These are phyloP conservation scores for Hyparrhenia diplandra DNA, from an alignment of 176 grass and related monocot genomes.

Conservation along the genomic window DNA sequence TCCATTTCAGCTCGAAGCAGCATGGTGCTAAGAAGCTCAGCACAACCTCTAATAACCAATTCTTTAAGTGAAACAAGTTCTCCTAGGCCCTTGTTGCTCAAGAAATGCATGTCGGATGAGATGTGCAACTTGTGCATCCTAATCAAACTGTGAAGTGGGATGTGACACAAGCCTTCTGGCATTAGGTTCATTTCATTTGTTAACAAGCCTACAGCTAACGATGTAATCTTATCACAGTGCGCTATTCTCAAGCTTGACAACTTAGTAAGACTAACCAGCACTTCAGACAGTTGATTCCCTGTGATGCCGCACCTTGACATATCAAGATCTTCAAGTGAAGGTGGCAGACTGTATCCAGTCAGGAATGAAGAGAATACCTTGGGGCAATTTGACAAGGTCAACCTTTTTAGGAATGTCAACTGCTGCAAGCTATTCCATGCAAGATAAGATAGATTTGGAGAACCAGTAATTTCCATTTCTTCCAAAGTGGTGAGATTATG, in stretches of 20 bases:
- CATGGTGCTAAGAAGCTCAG: background rate
- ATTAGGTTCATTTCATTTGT: background rate
- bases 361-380: background rate
- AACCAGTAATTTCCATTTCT: slow-evolving; percentile 1
- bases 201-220: background rate
- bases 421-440: background rate
- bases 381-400: background rate
- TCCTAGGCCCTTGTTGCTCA: slow-evolving; percentile 1
- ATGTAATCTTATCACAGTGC: background rate
- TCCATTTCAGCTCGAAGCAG: background rate
- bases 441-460: background rate
- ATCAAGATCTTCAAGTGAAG: slow-evolving; percentile 4
- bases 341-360: background rate
- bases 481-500: background rate
- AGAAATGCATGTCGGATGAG: slow-evolving; percentile 1
- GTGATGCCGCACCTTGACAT: background rate
- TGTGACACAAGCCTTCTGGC: background rate
- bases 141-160: background rate
- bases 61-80: background rate
- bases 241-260: background rate
- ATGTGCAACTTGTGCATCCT: background rate
- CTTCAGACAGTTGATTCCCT: background rate
- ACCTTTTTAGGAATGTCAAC: slow-evolving; percentile 4
- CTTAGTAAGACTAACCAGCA: slow-evolving; percentile 2
- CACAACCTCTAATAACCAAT: background rate